A percentile compares a stretch with the other conserved stretches of the same genome.
phyloP scores from a whole-genome alignment of 805 yeast species.

The Metschnikowia hibisci region DNA sequence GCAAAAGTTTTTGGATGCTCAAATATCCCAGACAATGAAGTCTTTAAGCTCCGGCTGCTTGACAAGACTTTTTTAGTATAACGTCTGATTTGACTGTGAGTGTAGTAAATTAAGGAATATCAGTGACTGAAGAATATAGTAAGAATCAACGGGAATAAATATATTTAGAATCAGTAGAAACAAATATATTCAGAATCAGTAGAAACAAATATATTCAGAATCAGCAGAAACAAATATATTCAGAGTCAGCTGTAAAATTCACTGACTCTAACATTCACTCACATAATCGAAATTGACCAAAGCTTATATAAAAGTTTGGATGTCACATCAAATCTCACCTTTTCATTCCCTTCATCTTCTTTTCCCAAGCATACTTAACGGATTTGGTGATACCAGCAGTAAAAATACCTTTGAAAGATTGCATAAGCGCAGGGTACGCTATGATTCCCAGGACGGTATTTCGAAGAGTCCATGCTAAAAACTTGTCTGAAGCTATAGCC shows the following conservation, averaged over 20 bases:
- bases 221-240: too few species aligned
- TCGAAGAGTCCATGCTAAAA: conserved; percentile 31
- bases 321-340: background rate
- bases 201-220: too few species aligned
- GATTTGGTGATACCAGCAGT: conserved; percentile 82
- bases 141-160: too few species aligned
- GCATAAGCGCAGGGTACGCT: conserved; percentile 61
- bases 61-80: conserved; percentile 5
- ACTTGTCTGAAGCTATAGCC: conserved; percentile 41
- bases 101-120: background rate
- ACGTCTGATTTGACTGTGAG: background rate
- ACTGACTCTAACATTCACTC: too few species aligned
- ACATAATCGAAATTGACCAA: too few species aligned
- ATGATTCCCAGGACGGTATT: conserved; percentile 46
- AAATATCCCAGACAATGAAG: conserved; percentile 1
- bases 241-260: too few species aligned
- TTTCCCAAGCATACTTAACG: conserved; percentile 71
- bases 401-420: conserved; percentile 75
- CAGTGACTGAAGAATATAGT: background rate
- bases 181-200: too few species aligned
- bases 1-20: conserved; percentile 2
- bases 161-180: too few species aligned
- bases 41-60: conserved; percentile 2
- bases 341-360: conserved; percentile 35
- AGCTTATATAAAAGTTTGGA: too few species aligned